Conservation (phyloP, 2,329 filamentous ascomycete genomes). For the Fusarium heterosporum region DNA sequence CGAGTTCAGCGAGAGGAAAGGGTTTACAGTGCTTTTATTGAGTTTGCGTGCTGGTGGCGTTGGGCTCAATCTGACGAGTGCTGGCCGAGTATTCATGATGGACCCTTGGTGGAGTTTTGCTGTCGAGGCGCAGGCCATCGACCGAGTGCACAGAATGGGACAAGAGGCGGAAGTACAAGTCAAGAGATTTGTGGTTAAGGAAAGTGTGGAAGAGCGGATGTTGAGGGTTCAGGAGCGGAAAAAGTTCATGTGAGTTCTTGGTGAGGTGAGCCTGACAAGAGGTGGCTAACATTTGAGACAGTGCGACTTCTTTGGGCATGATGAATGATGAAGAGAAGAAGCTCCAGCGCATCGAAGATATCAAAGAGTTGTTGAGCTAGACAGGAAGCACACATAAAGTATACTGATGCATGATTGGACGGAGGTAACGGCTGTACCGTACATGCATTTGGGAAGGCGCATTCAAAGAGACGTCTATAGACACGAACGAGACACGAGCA, state of each 20-base stretch:
- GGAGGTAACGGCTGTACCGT: background rate
- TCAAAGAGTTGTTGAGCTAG: constrained; percentile 85
- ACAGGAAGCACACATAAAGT: background rate
- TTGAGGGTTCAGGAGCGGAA: constrained; percentile 92
- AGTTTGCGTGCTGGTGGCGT: constrained; percentile 92
- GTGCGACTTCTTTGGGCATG: constrained; percentile 94
- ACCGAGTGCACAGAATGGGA: constrained; percentile 97
- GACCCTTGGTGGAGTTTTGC: constrained; percentile 99
- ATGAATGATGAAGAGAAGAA: constrained; percentile 95
- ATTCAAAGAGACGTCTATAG: constrained; percentile 32
- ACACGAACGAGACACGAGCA: constrained; percentile 19
- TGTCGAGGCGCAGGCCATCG: constrained; percentile 95
- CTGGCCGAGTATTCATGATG: constrained; percentile 97
- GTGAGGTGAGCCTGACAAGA: background rate
- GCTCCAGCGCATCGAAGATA: constrained; percentile 89
- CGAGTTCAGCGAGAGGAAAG: constrained; percentile 72
- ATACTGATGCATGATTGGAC: constrained; percentile 8
- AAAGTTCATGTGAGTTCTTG: constrained; percentile 84
- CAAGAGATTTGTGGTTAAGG: constrained; percentile 86
- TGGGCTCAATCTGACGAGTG: constrained; percentile 90
- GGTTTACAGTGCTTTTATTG: constrained; percentile 81
- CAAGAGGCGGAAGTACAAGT: constrained; percentile 89
- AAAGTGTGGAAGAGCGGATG: constrained; percentile 96
- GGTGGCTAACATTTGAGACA: constrained; percentile 52
- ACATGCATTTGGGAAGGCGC: constrained; percentile 32